Conservation (phyloP, 1,284 basidiomycete genomes). For the Ceratobasidium sp. region DNA sequence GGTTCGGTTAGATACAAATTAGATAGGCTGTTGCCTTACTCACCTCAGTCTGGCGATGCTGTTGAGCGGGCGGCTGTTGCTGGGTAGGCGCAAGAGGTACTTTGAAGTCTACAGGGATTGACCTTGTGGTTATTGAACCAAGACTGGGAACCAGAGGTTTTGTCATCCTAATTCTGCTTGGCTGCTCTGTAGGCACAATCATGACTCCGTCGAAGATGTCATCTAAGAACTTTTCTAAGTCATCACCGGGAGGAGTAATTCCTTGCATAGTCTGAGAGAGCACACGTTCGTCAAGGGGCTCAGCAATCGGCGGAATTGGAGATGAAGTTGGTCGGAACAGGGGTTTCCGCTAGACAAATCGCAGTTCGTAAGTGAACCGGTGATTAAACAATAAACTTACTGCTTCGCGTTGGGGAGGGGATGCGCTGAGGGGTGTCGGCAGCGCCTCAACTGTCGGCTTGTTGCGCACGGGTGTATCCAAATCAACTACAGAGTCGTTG, state of each 20-base stretch:
- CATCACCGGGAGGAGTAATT: background rate
- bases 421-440: background rate
- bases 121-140: background rate
- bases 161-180: background rate
- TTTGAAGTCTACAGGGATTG: background rate
- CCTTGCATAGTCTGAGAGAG: background rate
- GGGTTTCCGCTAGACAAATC: conserved; percentile 1
- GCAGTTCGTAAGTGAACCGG: background rate
- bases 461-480: conserved; percentile 2
- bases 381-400: conserved; percentile 4
- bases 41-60: background rate
- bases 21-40: background rate
- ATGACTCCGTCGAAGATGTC: conserved; percentile 30
- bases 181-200: background rate
- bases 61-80: background rate
- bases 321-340: conserved; percentile 31
- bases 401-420: background rate
- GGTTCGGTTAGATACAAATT: conserved; percentile 2
- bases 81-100: background rate
- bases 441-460: background rate
- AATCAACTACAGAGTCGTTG: background rate
- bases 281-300: background rate
- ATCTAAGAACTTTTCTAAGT: conserved; percentile 25
- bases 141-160: background rate
- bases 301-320: background rate